Conservation (phyloP, 495 filamentous ascomycete genomes). For the Jackrogersella multiformis region DNA sequence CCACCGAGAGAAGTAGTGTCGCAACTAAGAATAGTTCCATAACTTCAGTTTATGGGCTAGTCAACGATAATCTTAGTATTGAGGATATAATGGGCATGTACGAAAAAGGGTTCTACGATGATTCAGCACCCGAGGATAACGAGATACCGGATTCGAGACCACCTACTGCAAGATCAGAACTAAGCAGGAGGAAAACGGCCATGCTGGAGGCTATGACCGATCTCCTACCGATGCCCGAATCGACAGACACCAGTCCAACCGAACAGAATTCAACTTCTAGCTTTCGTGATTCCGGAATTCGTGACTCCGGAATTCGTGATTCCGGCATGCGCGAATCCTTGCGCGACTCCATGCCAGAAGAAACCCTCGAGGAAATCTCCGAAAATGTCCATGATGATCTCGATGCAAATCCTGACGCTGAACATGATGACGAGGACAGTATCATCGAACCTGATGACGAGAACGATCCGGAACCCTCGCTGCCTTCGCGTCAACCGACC, state of each 20-base stretch:
- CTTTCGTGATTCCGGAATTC: constrained; percentile 49
- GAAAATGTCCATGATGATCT: background rate
- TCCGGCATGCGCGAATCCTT: constrained; percentile 45
- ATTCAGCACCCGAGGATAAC: constrained; percentile 54
- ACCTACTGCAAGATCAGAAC: constrained; percentile 46
- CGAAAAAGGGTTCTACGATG: constrained; percentile 79
- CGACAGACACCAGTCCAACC: constrained; percentile 29
- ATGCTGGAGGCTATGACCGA: constrained; percentile 59
- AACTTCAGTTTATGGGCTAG: constrained; percentile 67
- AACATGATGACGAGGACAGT: background rate
- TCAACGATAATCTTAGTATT: constrained; percentile 80
- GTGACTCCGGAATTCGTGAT: no score
- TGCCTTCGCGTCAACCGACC: constrained; percentile 40
- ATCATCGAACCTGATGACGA: constrained; percentile 20
- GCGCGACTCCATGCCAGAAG: constrained; percentile 46
- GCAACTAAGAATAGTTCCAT: constrained; percentile 81
- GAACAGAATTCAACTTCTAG: constrained; percentile 52
- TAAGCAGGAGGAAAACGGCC: constrained; percentile 48
- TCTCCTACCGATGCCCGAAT: constrained; percentile 44
- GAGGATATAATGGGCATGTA: constrained; percentile 97
- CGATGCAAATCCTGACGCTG: constrained; percentile 1
- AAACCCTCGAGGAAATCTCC: constrained; percentile 44
- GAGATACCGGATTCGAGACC: constrained; percentile 48
- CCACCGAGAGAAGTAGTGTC: constrained; percentile 83
- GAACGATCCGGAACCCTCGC: constrained; percentile 19